Evolutionary conservation across 2,329 filamentous ascomycete species (phyloP).

Genomic region (Cordyceps pruinosa): DNA sequence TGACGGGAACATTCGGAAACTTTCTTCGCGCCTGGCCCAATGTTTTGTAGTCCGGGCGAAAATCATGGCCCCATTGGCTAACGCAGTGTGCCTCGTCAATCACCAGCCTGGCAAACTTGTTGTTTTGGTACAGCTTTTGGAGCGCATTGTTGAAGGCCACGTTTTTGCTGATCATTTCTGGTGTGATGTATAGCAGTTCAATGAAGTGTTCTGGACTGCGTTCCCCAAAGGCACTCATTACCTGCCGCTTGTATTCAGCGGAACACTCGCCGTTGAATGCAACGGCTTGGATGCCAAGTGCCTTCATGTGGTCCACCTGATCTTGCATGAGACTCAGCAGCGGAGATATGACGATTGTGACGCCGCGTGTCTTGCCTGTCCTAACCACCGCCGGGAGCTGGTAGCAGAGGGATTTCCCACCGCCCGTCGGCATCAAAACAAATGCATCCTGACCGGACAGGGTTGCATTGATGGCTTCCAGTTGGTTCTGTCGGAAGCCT

Average conservation of each 20-base stretch:
- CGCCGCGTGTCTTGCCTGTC: conserved; percentile 72
- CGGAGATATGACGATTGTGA: conserved; percentile 93
- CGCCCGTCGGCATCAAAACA: conserved; percentile 95
- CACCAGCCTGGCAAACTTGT: conserved; percentile 79
- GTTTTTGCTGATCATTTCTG: conserved; percentile 92
- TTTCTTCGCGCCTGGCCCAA: conserved; percentile 66
- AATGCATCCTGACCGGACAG: conserved; percentile 83
- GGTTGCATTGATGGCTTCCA: conserved; percentile 94
- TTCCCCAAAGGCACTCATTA: conserved; percentile 58
- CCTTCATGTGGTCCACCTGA: conserved; percentile 76
- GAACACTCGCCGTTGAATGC: conserved; percentile 74
- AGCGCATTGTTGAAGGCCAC: conserved; percentile 59
- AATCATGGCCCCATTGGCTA: conserved; percentile 98
- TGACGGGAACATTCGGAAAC: conserved; percentile 77
- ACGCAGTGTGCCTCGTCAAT: conserved; percentile 99
- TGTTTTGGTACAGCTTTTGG: conserved; percentile 57
- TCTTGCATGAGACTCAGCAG: conserved; percentile 95
- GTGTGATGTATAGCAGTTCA: conserved; percentile 89
- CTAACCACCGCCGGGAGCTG: conserved; percentile 83
- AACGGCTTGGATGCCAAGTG: conserved; percentile 69
- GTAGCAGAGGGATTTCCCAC: conserved; percentile 94
- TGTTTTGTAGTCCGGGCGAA: conserved; percentile 89
- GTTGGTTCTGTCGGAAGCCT: conserved; percentile 83
- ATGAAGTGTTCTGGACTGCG: conserved; percentile 66
- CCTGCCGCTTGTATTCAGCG: conserved; percentile 52